These are phyloP conservation scores for Cryptococcus maquisensis DNA, from an alignment of 1,284 basidiomycete species.

Conservation along the genomic window DNA sequence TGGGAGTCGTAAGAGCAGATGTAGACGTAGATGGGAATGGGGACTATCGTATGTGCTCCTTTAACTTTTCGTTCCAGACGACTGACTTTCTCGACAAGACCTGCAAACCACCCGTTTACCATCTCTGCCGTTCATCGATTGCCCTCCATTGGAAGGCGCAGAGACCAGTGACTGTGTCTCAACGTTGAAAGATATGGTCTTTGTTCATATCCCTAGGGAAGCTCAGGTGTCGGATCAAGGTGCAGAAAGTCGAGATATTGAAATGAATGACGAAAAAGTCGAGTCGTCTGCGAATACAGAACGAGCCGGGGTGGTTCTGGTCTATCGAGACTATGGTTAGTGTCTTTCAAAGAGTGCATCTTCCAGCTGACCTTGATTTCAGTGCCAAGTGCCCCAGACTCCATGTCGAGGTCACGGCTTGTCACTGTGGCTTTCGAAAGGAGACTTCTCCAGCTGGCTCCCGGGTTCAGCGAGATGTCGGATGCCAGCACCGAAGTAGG, in stretches of 20 bases:
- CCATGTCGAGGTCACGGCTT: not conserved
- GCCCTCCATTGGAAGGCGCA: not conserved
- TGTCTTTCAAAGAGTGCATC: not conserved
- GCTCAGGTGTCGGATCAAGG: not conserved
- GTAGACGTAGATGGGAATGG: conserved; percentile 27
- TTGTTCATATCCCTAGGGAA: conserved; percentile 5
- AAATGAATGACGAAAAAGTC: not conserved
- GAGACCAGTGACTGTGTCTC: not conserved
- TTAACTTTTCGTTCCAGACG: not conserved
- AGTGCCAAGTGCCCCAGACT: not conserved
- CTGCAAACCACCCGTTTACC: conserved; percentile 32
- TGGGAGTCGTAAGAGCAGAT: conserved; percentile 27
- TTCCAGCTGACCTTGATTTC: not conserved
- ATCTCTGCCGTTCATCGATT: conserved; percentile 15
- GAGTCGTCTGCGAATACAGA: not conserved
- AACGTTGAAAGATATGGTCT: conserved; percentile 17
- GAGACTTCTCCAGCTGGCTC: conserved; percentile 12
- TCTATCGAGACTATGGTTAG: conserved; percentile 12
- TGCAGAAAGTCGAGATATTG: not conserved
- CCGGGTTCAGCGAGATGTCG: conserved; percentile 19
- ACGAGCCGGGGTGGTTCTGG: conserved; percentile 7
- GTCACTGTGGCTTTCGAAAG: conserved; percentile 13
- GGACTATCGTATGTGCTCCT: conserved; percentile 24
- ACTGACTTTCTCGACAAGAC: conserved; percentile 13
- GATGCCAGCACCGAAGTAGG: conserved; percentile 4